These are phyloP conservation scores for Mrakia hoshinonis DNA, from an alignment of 768 basidiomycete species.

Conservation along the genomic window DNA sequence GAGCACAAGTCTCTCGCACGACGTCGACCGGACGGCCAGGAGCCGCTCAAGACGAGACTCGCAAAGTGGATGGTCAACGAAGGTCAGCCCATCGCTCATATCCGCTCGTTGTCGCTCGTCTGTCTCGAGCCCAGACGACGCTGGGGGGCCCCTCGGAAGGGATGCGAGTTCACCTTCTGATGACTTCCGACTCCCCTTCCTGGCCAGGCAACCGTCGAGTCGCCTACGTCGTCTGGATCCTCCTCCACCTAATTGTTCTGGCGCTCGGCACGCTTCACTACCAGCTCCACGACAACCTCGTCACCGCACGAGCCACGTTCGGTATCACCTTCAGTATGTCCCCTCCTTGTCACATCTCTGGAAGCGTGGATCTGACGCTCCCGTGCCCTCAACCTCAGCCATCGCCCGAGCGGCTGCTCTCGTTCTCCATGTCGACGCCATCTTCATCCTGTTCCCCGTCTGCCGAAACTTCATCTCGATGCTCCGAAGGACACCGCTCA, in stretches of 20 bases:
- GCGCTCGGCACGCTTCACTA: constrained; percentile 71
- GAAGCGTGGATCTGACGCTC: not conserved
- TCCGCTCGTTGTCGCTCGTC: too few species aligned
- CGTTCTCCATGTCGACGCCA: constrained; percentile 79
- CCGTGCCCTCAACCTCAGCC: constrained; percentile 45
- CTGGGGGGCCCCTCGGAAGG: not conserved
- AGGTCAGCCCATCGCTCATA: constrained; percentile 43
- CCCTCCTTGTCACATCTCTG: not conserved
- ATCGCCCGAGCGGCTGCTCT: constrained; percentile 83
- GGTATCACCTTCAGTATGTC: constrained; percentile 67
- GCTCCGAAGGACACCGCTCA: constrained; percentile 70
- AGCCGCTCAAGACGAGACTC: constrained; percentile 45
- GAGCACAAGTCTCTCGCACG: constrained; percentile 4
- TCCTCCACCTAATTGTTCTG: constrained; percentile 70
- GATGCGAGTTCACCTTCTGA: not conserved
- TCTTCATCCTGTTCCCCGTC: constrained; percentile 88
- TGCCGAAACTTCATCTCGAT: constrained; percentile 91
- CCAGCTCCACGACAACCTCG: constrained; percentile 66
- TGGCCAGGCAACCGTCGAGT: constrained; percentile 50
- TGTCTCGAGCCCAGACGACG: not conserved
- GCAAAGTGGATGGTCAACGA: constrained; percentile 91
- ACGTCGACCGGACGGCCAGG: constrained; percentile 6
- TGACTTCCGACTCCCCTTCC: not conserved
- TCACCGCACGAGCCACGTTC: constrained; percentile 57
- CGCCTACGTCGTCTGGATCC: constrained; percentile 71